Percentiles rank a stretch among this genome's conserved stretches.
phyloP scores from a whole-genome alignment of 371 early-diverging fungal species.

The Rhizopus sp. region DNA sequence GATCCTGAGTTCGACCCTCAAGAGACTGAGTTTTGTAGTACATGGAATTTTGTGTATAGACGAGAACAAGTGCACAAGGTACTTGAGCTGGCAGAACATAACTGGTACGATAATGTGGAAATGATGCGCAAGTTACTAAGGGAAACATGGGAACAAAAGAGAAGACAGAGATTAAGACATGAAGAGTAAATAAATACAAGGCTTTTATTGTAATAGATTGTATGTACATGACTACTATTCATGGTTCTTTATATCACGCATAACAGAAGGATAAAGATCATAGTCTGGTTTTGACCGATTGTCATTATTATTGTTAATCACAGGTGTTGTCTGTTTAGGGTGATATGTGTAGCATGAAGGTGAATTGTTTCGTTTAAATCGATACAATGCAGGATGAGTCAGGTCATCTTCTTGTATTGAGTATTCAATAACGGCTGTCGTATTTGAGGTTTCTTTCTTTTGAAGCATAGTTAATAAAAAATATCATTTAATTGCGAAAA shows the following conservation, averaged over 20 bases:
- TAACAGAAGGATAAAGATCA: conserved; percentile 1
- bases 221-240: neutral
- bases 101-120: conserved; percentile 49
- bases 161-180: conserved; percentile 17
- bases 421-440: conserved; percentile 24
- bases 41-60: conserved; percentile 68
- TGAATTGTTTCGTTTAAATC: conserved; percentile 22
- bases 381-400: conserved; percentile 28
- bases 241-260: conserved; percentile 4
- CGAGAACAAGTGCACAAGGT: conserved; percentile 58
- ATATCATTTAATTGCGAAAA: no score
- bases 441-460: conserved; percentile 10
- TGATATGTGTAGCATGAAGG: conserved; percentile 12
- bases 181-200: conserved; percentile 3
- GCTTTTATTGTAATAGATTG: neutral
- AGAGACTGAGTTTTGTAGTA: conserved; percentile 61
- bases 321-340: neutral
- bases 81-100: conserved; percentile 52
- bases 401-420: conserved; percentile 26
- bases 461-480: neutral
- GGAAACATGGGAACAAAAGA: conserved; percentile 51
- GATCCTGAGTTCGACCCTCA: conserved; percentile 66
- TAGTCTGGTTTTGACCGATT: neutral
- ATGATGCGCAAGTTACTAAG: conserved; percentile 41
- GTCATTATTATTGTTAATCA: no score